A percentile compares a stretch with the other conserved stretches of the same genome.
These are phyloP conservation scores for Periconia sp. DNA, from an alignment of 2,329 filamentous ascomycete genomes.

Conservation along the genomic window DNA sequence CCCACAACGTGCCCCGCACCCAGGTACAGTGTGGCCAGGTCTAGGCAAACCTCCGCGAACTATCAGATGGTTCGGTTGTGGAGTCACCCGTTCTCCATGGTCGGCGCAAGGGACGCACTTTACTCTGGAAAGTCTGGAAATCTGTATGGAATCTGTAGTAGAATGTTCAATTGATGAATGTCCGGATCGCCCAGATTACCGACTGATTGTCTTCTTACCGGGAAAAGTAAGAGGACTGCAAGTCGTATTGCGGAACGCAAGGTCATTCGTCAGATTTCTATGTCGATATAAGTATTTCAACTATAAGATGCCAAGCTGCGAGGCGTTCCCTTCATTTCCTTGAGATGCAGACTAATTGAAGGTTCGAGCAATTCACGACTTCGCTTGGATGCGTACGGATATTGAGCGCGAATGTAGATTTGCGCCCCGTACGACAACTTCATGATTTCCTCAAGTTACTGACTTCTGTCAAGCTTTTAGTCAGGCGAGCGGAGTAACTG, in stretches of 20 bases:
- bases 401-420: conserved; percentile 1
- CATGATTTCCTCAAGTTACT: neutral
- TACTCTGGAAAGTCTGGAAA: too few relatives aligned
- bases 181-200: conserved; percentile 4
- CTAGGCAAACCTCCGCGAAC: neutral
- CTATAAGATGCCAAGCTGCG: too few relatives aligned
- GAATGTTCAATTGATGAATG: neutral
- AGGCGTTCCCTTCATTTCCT: neutral
- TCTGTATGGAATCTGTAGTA: too few relatives aligned
- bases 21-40: too few relatives aligned
- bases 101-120: conserved; percentile 4
- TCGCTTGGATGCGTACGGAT: neutral
- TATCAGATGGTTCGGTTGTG: neutral
- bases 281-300: neutral
- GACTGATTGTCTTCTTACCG: conserved; percentile 7
- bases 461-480: neutral
- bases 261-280: too few relatives aligned
- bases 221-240: too few relatives aligned
- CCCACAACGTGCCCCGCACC: neutral
- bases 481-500: neutral
- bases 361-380: neutral
- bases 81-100: neutral
- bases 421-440: neutral
- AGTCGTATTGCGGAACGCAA: too few relatives aligned
- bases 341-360: neutral